A percentile compares a stretch with the other conserved stretches of the same genome.
Conservation (phyloP, 2,329 filamentous ascomycete species). For the Talaromyces sp. region DNA sequence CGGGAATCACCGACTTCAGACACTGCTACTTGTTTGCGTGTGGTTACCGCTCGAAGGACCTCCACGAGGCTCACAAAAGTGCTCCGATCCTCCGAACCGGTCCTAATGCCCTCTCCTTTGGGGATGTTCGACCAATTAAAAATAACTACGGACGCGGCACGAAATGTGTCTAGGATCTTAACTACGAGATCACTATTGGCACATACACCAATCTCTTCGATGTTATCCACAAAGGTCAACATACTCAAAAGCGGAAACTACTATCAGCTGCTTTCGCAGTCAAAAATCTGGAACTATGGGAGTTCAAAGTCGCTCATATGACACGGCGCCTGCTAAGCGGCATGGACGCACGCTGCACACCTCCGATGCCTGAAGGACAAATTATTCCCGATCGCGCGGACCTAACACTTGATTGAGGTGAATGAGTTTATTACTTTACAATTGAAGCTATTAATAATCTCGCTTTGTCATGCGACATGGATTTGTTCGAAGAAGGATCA, state of each 20-base stretch:
- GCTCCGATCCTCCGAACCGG: neutral
- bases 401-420: neutral
- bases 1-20: neutral
- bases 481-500: neutral
- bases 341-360: neutral
- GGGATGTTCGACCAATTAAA: neutral
- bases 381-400: neutral
- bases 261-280: neutral
- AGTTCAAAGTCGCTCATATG: neutral
- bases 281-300: neutral
- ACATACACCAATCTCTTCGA: neutral
- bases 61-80: neutral
- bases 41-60: neutral
- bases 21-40: no score
- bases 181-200: neutral
- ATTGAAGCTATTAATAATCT: neutral
- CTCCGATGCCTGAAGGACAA: neutral
- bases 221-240: neutral
- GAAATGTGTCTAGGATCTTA: neutral
- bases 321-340: neutral
- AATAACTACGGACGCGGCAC: slow-evolving; percentile 1
- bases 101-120: slow-evolving; percentile 5
- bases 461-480: neutral
- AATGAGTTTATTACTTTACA: neutral
- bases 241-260: neutral